phyloP scores from a whole-genome alignment of 495 filamentous ascomycete genomes.

The Sporormia fimetaria region DNA sequence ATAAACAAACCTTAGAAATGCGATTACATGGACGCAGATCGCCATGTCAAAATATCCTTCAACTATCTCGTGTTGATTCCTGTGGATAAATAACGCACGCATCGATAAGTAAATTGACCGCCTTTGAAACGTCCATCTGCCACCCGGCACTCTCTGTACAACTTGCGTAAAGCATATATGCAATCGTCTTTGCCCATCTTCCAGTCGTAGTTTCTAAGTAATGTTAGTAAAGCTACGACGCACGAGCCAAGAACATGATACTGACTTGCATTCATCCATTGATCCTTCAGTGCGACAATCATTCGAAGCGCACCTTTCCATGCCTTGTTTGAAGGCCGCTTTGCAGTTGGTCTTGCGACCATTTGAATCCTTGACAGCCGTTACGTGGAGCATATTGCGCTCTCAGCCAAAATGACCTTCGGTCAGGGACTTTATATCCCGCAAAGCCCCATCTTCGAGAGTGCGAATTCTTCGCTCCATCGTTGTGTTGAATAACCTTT shows the following conservation, averaged over 20 bases:
- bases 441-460: not conserved
- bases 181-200: conserved; percentile 1
- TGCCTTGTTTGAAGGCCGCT: not conserved
- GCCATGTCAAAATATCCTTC: no score
- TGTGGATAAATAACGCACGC: not conserved
- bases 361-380: not conserved
- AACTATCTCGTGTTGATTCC: no score
- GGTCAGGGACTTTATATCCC: not conserved
- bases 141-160: not conserved
- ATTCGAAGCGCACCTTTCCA: not conserved
- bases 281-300: not conserved
- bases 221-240: not conserved
- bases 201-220: not conserved
- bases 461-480: no score
- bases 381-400: not conserved
- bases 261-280: conserved; percentile 1
- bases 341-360: conserved; percentile 1
- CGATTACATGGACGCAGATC: no score
- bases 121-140: not conserved
- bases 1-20: no score
- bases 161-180: not conserved
- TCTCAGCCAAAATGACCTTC: not conserved
- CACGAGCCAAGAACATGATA: not conserved
- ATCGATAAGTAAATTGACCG: not conserved
- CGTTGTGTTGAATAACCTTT: not conserved